These are phyloP conservation scores for Cercospora beticola DNA, from an alignment of 2,329 filamentous ascomycete species.

Conservation along the genomic window DNA sequence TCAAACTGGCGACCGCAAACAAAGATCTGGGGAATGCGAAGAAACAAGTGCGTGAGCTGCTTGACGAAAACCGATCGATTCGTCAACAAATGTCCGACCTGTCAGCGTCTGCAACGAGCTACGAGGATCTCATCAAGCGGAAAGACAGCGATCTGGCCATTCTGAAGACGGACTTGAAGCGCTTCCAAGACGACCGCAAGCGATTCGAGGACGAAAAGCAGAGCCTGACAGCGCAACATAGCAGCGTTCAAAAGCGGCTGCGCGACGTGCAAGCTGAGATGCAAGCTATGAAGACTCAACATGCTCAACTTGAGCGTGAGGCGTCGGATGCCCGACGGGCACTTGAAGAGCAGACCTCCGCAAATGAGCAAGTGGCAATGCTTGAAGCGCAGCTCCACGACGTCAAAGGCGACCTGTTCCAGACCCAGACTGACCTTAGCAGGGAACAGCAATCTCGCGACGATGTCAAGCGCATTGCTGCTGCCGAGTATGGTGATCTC, in stretches of 20 bases:
- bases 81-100: slow-evolving; percentile 83
- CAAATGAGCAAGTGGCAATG: slow-evolving; percentile 84
- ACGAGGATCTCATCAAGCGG: slow-evolving; percentile 86
- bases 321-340: slow-evolving; percentile 82
- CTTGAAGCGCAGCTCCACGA: slow-evolving; percentile 85
- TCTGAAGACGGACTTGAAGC: slow-evolving; percentile 79
- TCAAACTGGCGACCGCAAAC: slow-evolving; percentile 73
- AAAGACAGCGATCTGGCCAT: slow-evolving; percentile 93
- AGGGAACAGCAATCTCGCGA: slow-evolving; percentile 90
- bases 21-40: slow-evolving; percentile 77
- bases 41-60: slow-evolving; percentile 71
- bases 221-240: slow-evolving; percentile 70
- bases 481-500: slow-evolving; percentile 80
- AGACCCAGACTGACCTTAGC: slow-evolving; percentile 83
- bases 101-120: slow-evolving; percentile 88
- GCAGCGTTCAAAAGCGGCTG: slow-evolving; percentile 71
- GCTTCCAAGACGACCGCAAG: slow-evolving; percentile 76
- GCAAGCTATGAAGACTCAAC: slow-evolving; percentile 81
- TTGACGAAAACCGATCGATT: slow-evolving; percentile 77
- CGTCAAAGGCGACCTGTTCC: slow-evolving; percentile 80
- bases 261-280: slow-evolving; percentile 85
- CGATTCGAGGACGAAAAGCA: slow-evolving; percentile 77
- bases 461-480: slow-evolving; percentile 84
- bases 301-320: slow-evolving; percentile 81
- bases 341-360: slow-evolving; percentile 82